Conservation (phyloP, 2,329 filamentous ascomycete genomes). For the Herpotrichia juniperi region DNA sequence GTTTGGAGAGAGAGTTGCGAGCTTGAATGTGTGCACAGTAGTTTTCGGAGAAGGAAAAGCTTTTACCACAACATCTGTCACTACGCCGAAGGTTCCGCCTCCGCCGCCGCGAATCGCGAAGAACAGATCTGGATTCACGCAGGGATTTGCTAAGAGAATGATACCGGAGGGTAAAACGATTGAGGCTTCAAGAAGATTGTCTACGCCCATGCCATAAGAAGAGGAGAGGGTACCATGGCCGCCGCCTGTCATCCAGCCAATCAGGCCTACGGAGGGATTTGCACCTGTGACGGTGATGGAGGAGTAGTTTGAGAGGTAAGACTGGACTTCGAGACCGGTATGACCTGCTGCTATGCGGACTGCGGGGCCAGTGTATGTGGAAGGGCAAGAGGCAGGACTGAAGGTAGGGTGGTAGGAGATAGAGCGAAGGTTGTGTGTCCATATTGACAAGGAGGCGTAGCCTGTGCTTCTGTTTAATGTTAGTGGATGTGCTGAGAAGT, state of each 20-base stretch:
- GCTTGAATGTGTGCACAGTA: constrained; percentile 18
- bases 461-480: constrained; percentile 8
- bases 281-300: constrained; percentile 26
- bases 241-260: constrained; percentile 48
- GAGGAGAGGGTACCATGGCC: constrained; percentile 32
- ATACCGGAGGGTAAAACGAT: constrained; percentile 36
- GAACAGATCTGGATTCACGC: constrained; percentile 42
- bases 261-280: constrained; percentile 43
- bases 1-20: constrained; percentile 14
- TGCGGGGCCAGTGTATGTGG: constrained; percentile 9
- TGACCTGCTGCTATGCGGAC: constrained; percentile 27
- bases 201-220: constrained; percentile 44
- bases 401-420: constrained; percentile 29
- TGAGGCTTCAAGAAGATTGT: constrained; percentile 42
- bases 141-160: constrained; percentile 23
- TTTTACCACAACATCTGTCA: constrained; percentile 30
- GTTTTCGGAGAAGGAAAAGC: constrained; percentile 37
- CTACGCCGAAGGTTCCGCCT: constrained; percentile 50
- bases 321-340: constrained; percentile 23
- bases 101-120: constrained; percentile 51
- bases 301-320: constrained; percentile 17
- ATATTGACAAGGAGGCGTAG: constrained; percentile 24
- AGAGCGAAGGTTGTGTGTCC: constrained; percentile 33
- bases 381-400: constrained; percentile 19
- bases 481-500: background rate